These are phyloP conservation scores for Fusarium stilboides DNA, from an alignment of 2,329 filamentous ascomycete genomes.

Conservation along the genomic window DNA sequence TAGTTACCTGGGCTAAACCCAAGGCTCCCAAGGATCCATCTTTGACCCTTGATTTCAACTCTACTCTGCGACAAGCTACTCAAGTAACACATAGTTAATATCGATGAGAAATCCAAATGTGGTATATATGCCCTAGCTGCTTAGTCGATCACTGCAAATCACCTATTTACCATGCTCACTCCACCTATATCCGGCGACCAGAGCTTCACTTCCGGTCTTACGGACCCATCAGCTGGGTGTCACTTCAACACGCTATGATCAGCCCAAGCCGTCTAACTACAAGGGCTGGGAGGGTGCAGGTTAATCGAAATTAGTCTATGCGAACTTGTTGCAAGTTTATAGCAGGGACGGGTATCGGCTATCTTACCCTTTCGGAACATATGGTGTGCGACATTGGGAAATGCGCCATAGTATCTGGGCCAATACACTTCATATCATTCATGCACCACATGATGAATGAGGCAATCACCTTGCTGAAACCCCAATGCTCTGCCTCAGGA, in stretches of 20 bases:
- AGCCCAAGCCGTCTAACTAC: background rate
- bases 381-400: background rate
- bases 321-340: slow-evolving; percentile 3
- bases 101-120: background rate
- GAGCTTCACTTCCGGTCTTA: background rate
- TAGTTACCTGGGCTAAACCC: background rate
- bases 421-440: background rate
- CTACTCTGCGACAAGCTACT: background rate
- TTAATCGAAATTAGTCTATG: slow-evolving; percentile 9
- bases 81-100: background rate
- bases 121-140: background rate
- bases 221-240: no score
- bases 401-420: background rate
- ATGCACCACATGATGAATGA: slow-evolving; percentile 1
- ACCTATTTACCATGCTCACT: background rate
- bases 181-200: background rate
- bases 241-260: background rate
- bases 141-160: background rate
- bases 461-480: background rate
- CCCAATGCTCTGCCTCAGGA: background rate
- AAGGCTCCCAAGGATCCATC: background rate
- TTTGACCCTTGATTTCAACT: slow-evolving; percentile 8
- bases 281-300: background rate
- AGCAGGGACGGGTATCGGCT: background rate
- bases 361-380: background rate